phyloP scores from a whole-genome alignment of 176 grass and related monocot species.

The Oryza glaberrima region DNA sequence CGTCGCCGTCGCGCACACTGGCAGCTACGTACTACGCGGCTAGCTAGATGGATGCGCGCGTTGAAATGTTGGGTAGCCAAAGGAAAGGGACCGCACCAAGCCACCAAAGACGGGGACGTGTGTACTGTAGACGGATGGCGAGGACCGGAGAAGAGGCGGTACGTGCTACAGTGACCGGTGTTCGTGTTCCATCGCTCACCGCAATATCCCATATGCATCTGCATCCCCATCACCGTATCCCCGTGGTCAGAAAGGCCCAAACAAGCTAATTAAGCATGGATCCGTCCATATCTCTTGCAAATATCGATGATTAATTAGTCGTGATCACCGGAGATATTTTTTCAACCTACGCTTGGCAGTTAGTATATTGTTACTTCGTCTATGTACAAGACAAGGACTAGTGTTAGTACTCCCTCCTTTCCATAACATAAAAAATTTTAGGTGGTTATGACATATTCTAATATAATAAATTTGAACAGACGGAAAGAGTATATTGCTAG shows the following conservation, averaged over 20 bases:
- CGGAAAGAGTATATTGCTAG: no score
- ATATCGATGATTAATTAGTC: background rate
- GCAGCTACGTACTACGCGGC: background rate
- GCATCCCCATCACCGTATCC: background rate
- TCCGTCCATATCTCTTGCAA: background rate
- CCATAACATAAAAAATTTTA: no score
- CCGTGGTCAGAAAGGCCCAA: background rate
- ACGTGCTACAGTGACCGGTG: background rate
- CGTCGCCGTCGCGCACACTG: constrained; percentile 14
- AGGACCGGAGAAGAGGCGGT: background rate
- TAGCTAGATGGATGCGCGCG: background rate
- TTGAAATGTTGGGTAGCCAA: constrained; percentile 32
- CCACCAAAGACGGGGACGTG: background rate
- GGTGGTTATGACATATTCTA: no score
- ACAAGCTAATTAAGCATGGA: background rate
- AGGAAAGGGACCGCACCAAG: background rate
- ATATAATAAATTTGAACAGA: no score
- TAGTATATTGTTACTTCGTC: background rate
- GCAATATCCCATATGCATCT: no score
- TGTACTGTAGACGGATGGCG: background rate
- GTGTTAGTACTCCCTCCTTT: no score
- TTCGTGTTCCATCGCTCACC: background rate
- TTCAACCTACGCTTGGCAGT: background rate
- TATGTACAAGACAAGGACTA: no score
- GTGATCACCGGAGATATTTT: background rate